Base-by-base conservation (phyloP, 202 grass and related monocot species). In the Schoenoplectus tabernaemontani region DNA sequence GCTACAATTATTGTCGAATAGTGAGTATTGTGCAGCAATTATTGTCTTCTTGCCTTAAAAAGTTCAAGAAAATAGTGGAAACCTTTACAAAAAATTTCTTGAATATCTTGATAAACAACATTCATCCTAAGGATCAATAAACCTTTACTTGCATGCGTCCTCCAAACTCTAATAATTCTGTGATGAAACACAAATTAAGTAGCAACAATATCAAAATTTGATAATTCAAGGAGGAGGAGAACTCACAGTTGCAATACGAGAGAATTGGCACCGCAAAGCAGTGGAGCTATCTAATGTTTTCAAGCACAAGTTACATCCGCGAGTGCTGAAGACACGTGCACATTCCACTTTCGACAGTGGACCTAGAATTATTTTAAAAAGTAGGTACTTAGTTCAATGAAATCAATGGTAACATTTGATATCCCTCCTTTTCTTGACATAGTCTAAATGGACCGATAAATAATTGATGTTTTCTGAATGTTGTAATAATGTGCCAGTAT, bases 281-380 rank as follows among this genome's bases (percentile, higher is more conserved):
- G 8, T 60, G 8, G 83, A 9, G 78, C 57, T 59, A 57, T 88
- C 74, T 8, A 88, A 81, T 57, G 91, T 69, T 82, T 61, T 42
- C 57, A 93, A 82, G 87, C 94, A 97, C 76, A 92, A 33, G 23
- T 7, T 7, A 76, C 89, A 97, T 37, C 94, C 94, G 0, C 62
- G 85, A 2, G 13, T 22, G 57, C 82, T 76, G 82, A 97, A 97
- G 33, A 57, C 74, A 23, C 23, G 37, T 6, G 94, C 89, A 64
- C 94, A 97, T 74, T n/a, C 86, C 7, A 83, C 53, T 82, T 90
- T 97, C 4, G 94, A 87, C 15, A 94, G 86, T 74, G 89, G 88
- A 63, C 89, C 91, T 83, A 42, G 65, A 77, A 47, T 53, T 82
- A 26, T 11, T 43, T 16, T 12, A 47, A 56, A 26, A 48, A 30